Percentiles rank a stretch among this genome's conserved stretches.
Evolutionary conservation across 768 basidiomycete species (phyloP).

Genomic region (Hemileccinum impolitum): DNA sequence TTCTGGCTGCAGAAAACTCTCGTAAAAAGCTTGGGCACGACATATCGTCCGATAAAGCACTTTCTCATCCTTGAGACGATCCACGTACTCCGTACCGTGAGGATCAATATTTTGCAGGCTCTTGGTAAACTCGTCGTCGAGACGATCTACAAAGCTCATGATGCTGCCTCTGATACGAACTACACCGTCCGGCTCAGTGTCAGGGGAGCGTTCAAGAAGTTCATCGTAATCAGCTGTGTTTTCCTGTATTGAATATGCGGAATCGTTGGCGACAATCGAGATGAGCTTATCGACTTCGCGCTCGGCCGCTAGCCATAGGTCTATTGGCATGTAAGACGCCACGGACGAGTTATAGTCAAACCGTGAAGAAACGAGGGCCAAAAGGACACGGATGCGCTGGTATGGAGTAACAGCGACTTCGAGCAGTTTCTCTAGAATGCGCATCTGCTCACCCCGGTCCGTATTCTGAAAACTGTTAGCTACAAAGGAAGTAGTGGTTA

Average conservation of each 20-base stretch:
- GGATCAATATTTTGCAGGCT: constrained; percentile 98
- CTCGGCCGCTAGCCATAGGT: constrained; percentile 86
- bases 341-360: constrained; percentile 95
- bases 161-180: constrained; percentile 93
- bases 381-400: constrained; percentile 89
- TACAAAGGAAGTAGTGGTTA: constrained; percentile 5
- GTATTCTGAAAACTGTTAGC: constrained; percentile 67
- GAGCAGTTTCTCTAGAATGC: constrained; percentile 82
- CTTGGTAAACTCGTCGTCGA: constrained; percentile 98
- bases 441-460: constrained; percentile 91
- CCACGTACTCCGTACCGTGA: constrained; percentile 98
- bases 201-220: constrained; percentile 74
- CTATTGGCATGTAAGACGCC: constrained; percentile 84
- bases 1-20: constrained; percentile 72
- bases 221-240: constrained; percentile 91
- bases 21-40: constrained; percentile 89
- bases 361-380: constrained; percentile 89
- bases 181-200: constrained; percentile 61
- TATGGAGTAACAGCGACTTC: constrained; percentile 86
- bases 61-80: constrained; percentile 94
- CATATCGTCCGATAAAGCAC: constrained; percentile 91
- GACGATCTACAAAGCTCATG: constrained; percentile 91
- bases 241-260: constrained; percentile 82
- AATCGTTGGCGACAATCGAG: constrained; percentile 66
- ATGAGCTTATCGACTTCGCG: constrained; percentile 87